Conservation (phyloP, 148 eudicot genomes). For the Rhododendron williamsianum region DNA sequence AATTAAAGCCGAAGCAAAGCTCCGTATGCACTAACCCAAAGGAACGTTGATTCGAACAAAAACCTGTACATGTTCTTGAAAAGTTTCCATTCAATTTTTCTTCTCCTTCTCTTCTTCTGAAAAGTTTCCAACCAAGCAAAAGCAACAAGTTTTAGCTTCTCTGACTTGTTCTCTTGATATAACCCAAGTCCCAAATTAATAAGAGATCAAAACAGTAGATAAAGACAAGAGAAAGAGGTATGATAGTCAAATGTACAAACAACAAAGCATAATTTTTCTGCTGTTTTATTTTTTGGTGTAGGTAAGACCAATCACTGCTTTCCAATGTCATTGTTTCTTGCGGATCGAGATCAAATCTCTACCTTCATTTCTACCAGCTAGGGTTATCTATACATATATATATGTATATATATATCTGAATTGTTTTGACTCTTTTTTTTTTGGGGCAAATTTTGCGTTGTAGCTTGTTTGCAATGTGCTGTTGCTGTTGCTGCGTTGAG, state of each 20-base stretch:
- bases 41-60: background rate
- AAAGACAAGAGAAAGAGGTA: background rate
- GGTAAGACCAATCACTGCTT: background rate
- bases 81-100: background rate
- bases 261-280: no score
- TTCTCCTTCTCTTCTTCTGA: no score
- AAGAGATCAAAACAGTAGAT: background rate
- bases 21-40: background rate
- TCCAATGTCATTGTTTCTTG: background rate
- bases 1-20: background rate
- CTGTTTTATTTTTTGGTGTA: background rate
- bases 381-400: no score
- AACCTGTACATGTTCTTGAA: background rate
- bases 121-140: background rate
- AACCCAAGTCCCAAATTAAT: background rate
- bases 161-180: background rate
- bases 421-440: background rate
- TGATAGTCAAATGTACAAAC: background rate
- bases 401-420: no score
- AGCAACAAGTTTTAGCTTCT: background rate
- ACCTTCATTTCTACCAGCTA: background rate
- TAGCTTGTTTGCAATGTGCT: slow-evolving; percentile 24
- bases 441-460: background rate
- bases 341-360: background rate
- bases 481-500: slow-evolving; percentile 33